Base-by-base conservation (phyloP, 139 green algal genomes). In the Closterium sp. region DNA sequence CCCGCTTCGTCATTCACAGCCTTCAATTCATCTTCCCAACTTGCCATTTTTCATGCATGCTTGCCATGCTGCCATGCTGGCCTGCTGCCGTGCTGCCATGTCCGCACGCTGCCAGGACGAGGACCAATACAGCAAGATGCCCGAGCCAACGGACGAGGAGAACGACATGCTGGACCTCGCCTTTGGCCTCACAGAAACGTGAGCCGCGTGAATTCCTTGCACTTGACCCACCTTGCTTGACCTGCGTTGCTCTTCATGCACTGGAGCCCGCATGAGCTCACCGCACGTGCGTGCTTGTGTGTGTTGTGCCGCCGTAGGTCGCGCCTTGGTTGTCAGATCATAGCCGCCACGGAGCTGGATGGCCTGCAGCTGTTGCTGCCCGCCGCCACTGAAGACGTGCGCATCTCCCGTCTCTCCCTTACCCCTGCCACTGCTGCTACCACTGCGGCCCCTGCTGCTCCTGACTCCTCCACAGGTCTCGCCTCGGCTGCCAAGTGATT, bases 141-240 rank as follows among this genome's bases (percentile, higher is more conserved):
- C 96, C 3, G 98, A 99, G 91, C 94, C 98, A 4, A 95, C 95
- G 21, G 98, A 99, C 30, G 98, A 99, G 93, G 98, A 99, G 94
- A 97, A 99, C 55, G 98, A 99, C 93, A 99, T 99, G 98, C 95
- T 99, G 34, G 98, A 99, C 97, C 95, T 99, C 34, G 98, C 98
- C 0, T 99, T 98, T 96, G 98, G 97, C 0, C 95, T 99, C 4
- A 98, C 97, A 28, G 97, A 99, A 86, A 99, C 97, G 97, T 98
- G 86, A 90, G 84, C 19, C 66, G 25, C 31, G 34, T 86, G 33
- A 34, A 5, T 66, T 34, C 25, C 16, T 84, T 28, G 34, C 4
- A 34, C 25, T 92, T 0, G 1, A 30, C 19, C 88, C 25, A 90
- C 31, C 9, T 8, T 76, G 19, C 84, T 6, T 35, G 34, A 32